phyloP scores from a whole-genome alignment of 2,329 filamentous ascomycete species.

The Endothia cerciana region DNA sequence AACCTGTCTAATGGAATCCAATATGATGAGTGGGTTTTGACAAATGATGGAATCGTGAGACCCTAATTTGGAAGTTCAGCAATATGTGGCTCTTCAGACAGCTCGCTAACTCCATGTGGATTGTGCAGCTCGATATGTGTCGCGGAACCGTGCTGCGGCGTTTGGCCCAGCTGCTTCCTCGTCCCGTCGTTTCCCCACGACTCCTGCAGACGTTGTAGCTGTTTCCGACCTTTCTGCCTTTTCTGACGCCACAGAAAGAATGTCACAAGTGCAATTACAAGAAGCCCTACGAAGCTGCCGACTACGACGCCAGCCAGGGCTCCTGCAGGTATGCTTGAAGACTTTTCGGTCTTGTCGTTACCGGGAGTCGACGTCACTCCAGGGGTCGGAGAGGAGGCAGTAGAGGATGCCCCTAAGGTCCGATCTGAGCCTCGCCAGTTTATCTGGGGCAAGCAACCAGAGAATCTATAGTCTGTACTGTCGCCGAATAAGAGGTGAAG shows the following conservation, averaged over 20 bases:
- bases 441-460: slow-evolving; percentile 8
- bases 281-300: not conserved
- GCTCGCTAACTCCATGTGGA: not conserved
- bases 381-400: not conserved
- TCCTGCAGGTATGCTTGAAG: not conserved
- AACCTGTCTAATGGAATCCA: not conserved
- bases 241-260: not conserved
- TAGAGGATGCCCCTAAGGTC: not conserved
- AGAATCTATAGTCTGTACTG: not conserved
- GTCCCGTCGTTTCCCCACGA: not conserved
- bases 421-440: slow-evolving; percentile 12
- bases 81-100: not conserved
- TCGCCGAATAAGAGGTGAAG: not conserved
- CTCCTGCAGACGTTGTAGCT: not conserved
- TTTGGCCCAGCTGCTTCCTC: not conserved
- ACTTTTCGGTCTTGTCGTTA: not conserved
- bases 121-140: not conserved
- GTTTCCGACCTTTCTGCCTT: not conserved
- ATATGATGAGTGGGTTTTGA: not conserved
- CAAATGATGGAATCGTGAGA: not conserved
- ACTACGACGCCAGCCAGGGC: not conserved
- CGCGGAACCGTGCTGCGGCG: not conserved
- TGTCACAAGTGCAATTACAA: not conserved
- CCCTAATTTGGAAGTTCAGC: not conserved
- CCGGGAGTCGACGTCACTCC: not conserved